Evolutionary conservation across 441 rosid genomes (phyloP).

Genomic region (Jatropha multifida): DNA sequence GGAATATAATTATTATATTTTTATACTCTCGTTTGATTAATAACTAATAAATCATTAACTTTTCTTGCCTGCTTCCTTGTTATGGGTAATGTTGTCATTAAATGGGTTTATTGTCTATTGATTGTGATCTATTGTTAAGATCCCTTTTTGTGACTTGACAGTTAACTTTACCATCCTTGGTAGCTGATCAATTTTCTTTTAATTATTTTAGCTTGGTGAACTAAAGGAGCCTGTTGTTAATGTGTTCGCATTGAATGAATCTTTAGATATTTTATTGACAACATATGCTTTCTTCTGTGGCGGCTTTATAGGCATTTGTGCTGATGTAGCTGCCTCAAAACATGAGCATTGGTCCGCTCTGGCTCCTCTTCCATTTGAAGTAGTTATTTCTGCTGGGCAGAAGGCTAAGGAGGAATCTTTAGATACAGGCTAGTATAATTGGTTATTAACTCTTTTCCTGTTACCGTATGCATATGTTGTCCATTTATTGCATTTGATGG

Average conservation of each 20-base stretch:
- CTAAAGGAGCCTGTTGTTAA: background rate
- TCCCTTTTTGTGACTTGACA: background rate
- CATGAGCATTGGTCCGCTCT: conserved; percentile 91
- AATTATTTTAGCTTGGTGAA: background rate
- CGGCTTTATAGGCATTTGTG: conserved; percentile 64
- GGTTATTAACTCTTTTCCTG: conserved; percentile 14
- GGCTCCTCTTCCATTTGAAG: conserved; percentile 96
- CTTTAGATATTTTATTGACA: background rate
- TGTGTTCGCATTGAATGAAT: background rate
- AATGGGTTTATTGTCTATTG: background rate
- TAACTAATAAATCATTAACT: background rate
- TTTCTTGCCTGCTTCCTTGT: background rate
- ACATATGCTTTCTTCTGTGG: conserved; percentile 23
- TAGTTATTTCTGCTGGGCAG: conserved; percentile 93
- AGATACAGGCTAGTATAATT: conserved; percentile 55
- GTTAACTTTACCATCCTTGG: background rate
- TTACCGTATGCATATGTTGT: conserved; percentile 13
- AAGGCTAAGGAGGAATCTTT: conserved; percentile 79
- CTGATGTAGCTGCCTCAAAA: conserved; percentile 77
- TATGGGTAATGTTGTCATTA: background rate
- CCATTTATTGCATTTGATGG: background rate
- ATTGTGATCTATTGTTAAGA: background rate
- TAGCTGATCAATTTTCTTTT: background rate
- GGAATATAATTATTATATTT: background rate
- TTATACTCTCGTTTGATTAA: background rate